Conservation (phyloP, 2,329 filamentous ascomycete species). For the Escovopsis sp. region DNA sequence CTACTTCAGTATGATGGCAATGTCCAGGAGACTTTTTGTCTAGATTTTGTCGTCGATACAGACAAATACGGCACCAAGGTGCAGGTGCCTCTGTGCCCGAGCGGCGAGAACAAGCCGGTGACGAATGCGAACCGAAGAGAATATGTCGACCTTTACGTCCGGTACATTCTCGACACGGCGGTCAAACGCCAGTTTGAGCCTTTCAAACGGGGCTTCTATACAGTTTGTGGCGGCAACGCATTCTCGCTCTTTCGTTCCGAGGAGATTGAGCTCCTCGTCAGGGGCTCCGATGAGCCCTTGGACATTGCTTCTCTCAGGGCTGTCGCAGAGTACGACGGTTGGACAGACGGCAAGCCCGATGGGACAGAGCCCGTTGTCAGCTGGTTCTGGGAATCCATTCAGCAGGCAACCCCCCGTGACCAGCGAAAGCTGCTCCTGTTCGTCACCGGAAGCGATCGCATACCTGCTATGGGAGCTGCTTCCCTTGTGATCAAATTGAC, state of each 20-base stretch:
- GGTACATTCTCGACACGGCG: constrained; percentile 62
- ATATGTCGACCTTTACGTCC: constrained; percentile 75
- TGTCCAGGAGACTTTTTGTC: constrained; percentile 64
- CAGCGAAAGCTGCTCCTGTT: constrained; percentile 74
- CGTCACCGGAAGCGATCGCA: constrained; percentile 79
- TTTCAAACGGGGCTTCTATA: constrained; percentile 89
- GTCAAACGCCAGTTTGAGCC: constrained; percentile 78
- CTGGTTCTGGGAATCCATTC: constrained; percentile 86
- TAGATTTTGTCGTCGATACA: constrained; percentile 65
- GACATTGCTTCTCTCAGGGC: constrained; percentile 63
- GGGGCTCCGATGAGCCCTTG: constrained; percentile 70
- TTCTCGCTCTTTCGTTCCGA: constrained; percentile 77
- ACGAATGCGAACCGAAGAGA: constrained; percentile 75
- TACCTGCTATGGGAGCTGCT: constrained; percentile 74
- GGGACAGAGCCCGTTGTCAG: constrained; percentile 50
- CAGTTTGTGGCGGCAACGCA: constrained; percentile 78
- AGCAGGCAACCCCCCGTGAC: constrained; percentile 45
- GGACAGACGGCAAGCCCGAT: constrained; percentile 41
- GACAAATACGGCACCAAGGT: constrained; percentile 60
- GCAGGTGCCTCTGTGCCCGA: constrained; percentile 55
- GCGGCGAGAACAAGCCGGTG: constrained; percentile 59
- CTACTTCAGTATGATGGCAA: constrained; percentile 74
- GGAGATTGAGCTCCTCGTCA: constrained; percentile 77
- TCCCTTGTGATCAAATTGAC: constrained; percentile 63
- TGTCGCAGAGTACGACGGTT: constrained; percentile 72